Percentiles rank a stretch among this genome's conserved stretches.
phyloP scores from a whole-genome alignment of 305 asterid species.

The Euphrasia arctica region DNA sequence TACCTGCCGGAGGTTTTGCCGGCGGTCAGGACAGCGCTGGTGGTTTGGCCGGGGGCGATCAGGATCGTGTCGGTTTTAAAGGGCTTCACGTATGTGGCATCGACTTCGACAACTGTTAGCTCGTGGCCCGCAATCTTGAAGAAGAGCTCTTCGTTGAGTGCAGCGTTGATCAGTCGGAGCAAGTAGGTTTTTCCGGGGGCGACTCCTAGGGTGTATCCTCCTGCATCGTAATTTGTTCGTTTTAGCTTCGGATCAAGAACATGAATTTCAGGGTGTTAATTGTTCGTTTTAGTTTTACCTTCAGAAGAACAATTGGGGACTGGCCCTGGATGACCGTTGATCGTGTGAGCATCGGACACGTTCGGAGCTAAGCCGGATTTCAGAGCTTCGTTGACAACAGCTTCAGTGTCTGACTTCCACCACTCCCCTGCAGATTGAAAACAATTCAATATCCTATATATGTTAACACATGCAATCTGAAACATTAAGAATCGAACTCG shows the following conservation, averaged over 20 bases:
- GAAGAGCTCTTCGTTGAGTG: constrained; percentile 84
- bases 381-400: constrained; percentile 68
- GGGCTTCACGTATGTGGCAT: constrained; percentile 73
- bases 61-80: constrained; percentile 58
- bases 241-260: too few species aligned
- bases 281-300: constrained; percentile 25
- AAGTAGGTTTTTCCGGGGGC: constrained; percentile 61
- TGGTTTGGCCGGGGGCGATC: constrained; percentile 78
- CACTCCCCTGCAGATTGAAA: constrained; percentile 55
- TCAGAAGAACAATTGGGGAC: constrained; percentile 51
- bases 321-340: constrained; percentile 77
- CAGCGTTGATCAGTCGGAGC: constrained; percentile 82
- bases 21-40: constrained; percentile 53
- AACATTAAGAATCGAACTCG: too few species aligned
- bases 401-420: constrained; percentile 98
- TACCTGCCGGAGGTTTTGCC: constrained; percentile 47
- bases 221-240: constrained; percentile 24
- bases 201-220: constrained; percentile 51
- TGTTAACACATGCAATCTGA: too few species aligned
- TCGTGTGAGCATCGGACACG: constrained; percentile 94
- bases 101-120: constrained; percentile 70
- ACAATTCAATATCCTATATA: background rate
- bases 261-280: too few species aligned
- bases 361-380: constrained; percentile 83
- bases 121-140: constrained; percentile 73